These are phyloP conservation scores for Lotmaria passim DNA, from an alignment of 208 protist species.

Conservation along the genomic window DNA sequence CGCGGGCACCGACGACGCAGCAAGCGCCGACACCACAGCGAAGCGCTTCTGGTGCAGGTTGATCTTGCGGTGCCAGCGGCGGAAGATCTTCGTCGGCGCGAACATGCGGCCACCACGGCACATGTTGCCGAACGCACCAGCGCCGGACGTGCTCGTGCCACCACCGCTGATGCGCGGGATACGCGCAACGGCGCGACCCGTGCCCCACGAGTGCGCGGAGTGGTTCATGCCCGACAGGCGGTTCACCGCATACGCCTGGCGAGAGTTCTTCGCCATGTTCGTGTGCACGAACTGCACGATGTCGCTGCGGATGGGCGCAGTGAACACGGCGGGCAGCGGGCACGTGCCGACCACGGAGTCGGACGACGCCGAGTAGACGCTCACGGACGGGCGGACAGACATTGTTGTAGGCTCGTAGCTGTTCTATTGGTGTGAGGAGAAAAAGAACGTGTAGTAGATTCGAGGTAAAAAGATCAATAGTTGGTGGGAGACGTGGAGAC, in stretches of 20 bases:
- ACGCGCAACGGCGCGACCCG: constrained; percentile 99
- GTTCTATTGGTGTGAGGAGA: background rate
- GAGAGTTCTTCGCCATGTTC: constrained; percentile 97
- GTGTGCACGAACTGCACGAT: constrained; percentile 96
- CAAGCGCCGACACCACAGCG: constrained; percentile 98
- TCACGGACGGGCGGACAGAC: constrained; percentile 85
- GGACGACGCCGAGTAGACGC: constrained; percentile 86
- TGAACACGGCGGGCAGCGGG: constrained; percentile 86
- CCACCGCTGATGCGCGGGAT: constrained; percentile 98
- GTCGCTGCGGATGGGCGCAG: constrained; percentile 83
- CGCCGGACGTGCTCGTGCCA: constrained; percentile 97
- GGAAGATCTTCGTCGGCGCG: constrained; percentile 97
- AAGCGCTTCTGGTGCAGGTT: constrained; percentile 97
- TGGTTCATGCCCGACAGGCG: constrained; percentile 95
- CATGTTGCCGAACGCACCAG: constrained; percentile 99
- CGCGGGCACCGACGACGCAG: constrained; percentile 95
- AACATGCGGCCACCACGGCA: constrained; percentile 99
- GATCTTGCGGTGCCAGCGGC: constrained; percentile 98
- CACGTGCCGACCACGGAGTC: constrained; percentile 78
- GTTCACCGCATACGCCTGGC: constrained; percentile 97
- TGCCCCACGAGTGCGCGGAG: constrained; percentile 99
- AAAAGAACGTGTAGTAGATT: no score
- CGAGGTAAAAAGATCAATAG: no score
- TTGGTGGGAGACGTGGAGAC: no score
- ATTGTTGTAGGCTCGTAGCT: constrained; percentile 41